A percentile compares a stretch with the other conserved stretches of the same genome.
Evolutionary conservation across 768 basidiomycete genomes (phyloP).

Genomic region (Leccinum arenicola): DNA sequence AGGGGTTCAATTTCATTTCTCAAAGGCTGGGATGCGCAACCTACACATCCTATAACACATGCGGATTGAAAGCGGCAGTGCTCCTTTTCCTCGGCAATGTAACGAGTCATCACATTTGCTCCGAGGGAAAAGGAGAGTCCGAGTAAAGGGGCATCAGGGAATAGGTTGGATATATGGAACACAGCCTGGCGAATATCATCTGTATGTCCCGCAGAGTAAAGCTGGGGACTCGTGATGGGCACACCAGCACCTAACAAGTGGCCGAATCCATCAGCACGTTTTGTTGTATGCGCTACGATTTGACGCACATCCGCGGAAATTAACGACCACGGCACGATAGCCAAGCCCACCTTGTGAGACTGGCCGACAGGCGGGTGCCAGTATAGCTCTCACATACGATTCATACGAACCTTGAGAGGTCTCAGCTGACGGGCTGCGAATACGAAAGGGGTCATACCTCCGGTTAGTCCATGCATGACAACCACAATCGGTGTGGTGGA

Average conservation of each 20-base stretch:
- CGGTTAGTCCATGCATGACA: constrained; percentile 33
- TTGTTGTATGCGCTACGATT: constrained; percentile 3
- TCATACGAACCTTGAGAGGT: constrained; percentile 72
- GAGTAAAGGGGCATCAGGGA: constrained; percentile 77
- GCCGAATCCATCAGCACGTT: constrained; percentile 14
- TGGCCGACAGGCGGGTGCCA: constrained; percentile 69
- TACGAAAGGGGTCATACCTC: constrained; percentile 21
- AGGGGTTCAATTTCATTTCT: constrained; percentile 11
- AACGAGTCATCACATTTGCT: constrained; percentile 86
- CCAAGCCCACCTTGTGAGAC: constrained; percentile 82
- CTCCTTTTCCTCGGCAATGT: constrained; percentile 80
- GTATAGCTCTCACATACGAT: constrained; percentile 81
- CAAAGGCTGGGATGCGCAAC: constrained; percentile 27
- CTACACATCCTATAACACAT: constrained; percentile 72
- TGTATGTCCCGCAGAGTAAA: constrained; percentile 88
- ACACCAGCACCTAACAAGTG: constrained; percentile 69
- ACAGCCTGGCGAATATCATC: constrained; percentile 85
- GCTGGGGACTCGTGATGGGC: constrained; percentile 74
- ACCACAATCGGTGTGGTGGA: constrained; percentile 30
- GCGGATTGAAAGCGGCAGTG: constrained; percentile 60
- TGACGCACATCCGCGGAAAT: constrained; percentile 85
- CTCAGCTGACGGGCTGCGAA: constrained; percentile 2
- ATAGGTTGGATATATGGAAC: constrained; percentile 66
- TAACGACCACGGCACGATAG: constrained; percentile 86
- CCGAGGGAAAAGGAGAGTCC: constrained; percentile 94